Evolutionary conservation across 495 filamentous ascomycete genomes (phyloP).

Genomic region (Neurospora sp.): DNA sequence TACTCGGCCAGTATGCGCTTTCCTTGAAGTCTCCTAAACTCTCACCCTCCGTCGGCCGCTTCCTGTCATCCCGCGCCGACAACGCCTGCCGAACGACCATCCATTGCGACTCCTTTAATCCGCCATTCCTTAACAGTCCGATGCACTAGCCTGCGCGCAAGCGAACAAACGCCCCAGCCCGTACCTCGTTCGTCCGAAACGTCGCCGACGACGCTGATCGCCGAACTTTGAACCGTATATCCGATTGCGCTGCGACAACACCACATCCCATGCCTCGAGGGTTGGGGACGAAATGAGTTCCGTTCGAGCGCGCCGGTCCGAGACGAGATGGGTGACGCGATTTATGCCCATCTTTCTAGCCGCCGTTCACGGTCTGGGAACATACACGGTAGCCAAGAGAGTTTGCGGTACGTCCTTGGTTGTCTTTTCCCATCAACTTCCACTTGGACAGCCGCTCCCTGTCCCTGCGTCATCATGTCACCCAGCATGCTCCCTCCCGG

Average conservation of each 20-base stretch:
- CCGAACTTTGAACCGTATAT: not conserved
- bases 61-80: not conserved
- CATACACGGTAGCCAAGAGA: constrained; percentile 31
- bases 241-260: not conserved
- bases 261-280: not conserved
- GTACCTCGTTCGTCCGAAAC: not conserved
- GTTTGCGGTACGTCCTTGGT: constrained; percentile 27
- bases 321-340: constrained; percentile 37
- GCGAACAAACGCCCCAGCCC: not conserved
- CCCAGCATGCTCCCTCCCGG: constrained; percentile 1
- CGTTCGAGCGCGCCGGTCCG: constrained; percentile 19
- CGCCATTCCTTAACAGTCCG: not conserved
- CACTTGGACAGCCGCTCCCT: not conserved
- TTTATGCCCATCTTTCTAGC: constrained; percentile 30
- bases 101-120: not conserved
- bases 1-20: not conserved
- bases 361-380: constrained; percentile 27
- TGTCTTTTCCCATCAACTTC: not conserved
- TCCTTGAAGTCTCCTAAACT: not conserved
- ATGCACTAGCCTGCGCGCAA: not conserved
- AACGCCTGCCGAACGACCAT: not conserved
- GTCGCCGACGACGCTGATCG: not conserved
- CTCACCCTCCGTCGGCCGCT: not conserved
- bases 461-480: not conserved
- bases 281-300: not conserved